Base-by-base conservation (phyloP, 768 basidiomycete genomes). In the Galerina sulciceps region DNA sequence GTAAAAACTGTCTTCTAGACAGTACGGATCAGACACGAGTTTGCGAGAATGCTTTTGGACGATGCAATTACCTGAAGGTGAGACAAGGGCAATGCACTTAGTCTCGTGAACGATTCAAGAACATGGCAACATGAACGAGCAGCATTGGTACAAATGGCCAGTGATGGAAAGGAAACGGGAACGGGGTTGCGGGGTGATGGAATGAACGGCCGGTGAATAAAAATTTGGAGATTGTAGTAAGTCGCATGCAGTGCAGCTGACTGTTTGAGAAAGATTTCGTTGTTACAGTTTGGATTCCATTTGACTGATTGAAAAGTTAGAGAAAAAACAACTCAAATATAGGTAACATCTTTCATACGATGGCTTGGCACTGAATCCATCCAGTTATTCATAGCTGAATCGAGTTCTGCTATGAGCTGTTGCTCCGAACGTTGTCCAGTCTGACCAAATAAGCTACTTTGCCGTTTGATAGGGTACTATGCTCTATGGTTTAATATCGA, bases 141-240 rank as follows among this genome's bases (percentile, higher is more conserved):
- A 0, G 93, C 87, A 59, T 93, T 94, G n/a, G 88, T 86, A 70
- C 92, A 94, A 53, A 94, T 93, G 0, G 90, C 90, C 34, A 94
- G 76, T 0, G 91, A 66, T 75, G 89, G 87, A 49, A 87, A 80
- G 0, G 72, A 67, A 1, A 70, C 59, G 5, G 73, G 68, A 9
- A 64, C 63, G 10, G 71, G 79, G 55, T 85, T 85, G 44, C 80
- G 75, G 2, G 85, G 82, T 0, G 83, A 83, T 0, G 90, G 89
- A 56, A 94, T 88, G 71, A 91, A 93, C 3, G 89, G 88, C 42
- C 92, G 80, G 70, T 94, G 93, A 48, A 93, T 83, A 56, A 86
- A 76, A 63, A 94, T 93, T 66, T 90, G 85, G 17, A 85, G 70
- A 52, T 78, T 66, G 53, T 81, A 81, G 56, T 80, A 81, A 4